Conservation (phyloP, 768 basidiomycete species). For the Cyclocybe aegerita region DNA sequence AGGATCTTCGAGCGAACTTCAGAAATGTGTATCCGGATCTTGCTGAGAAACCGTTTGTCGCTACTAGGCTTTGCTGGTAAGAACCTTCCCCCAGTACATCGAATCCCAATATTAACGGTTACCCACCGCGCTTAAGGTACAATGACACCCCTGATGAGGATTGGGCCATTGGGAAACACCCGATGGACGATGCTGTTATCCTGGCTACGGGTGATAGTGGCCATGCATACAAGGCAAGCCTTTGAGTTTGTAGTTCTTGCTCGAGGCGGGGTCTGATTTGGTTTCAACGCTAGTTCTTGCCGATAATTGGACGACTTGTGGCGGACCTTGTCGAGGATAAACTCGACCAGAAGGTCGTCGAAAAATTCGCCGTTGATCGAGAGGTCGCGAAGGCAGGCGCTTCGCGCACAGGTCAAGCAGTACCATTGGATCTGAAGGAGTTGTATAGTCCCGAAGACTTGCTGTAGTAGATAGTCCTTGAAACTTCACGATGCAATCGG, state of each 20-base stretch:
- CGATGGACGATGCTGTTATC: conserved; percentile 55
- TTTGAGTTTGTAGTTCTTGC: neutral
- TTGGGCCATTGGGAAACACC: conserved; percentile 84
- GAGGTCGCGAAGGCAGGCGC: conserved; percentile 27
- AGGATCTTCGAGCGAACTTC: conserved; percentile 51
- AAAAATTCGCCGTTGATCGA: conserved; percentile 68
- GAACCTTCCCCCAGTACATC: conserved; percentile 17
- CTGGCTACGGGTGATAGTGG: conserved; percentile 89
- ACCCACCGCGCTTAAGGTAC: conserved; percentile 56
- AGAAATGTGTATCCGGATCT: conserved; percentile 72
- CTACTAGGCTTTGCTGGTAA: conserved; percentile 88
- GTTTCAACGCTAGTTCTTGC: conserved; percentile 66
- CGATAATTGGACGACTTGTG: conserved; percentile 77
- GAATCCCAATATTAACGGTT: conserved; percentile 3
- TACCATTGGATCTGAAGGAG: conserved; percentile 44
- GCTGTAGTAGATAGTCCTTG: neutral
- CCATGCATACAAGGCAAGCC: conserved; percentile 77
- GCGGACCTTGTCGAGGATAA: conserved; percentile 69
- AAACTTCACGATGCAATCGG: neutral
- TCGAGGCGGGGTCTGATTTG: neutral
- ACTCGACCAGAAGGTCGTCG: conserved; percentile 47
- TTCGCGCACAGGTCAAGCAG: conserved; percentile 29
- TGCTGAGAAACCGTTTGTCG: conserved; percentile 65
- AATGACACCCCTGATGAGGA: conserved; percentile 84
- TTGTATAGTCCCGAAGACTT: conserved; percentile 53